Conservation (phyloP, 2,329 filamentous ascomycete species). For the Didymella arachidicola region DNA sequence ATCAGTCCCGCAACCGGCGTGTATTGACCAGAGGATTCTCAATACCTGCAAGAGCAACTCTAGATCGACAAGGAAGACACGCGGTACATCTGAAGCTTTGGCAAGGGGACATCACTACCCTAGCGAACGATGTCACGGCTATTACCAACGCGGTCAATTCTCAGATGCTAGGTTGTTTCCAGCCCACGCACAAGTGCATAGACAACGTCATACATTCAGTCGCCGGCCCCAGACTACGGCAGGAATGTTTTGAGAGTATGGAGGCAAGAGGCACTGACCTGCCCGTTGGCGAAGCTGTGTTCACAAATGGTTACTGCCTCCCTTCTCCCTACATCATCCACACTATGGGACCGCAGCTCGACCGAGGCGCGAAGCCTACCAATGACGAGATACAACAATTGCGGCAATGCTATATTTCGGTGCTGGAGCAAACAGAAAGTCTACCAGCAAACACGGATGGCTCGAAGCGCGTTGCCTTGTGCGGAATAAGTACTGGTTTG, state of each 20-base stretch:
- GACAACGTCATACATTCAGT: conserved; percentile 49
- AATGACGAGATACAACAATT: conserved; percentile 33
- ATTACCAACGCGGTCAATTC: conserved; percentile 51
- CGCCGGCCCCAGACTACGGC: conserved; percentile 44
- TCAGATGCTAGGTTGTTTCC: conserved; percentile 49
- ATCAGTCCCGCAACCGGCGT: conserved; percentile 22
- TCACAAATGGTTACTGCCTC: conserved; percentile 40
- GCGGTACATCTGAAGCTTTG: conserved; percentile 36
- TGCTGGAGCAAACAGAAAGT: conserved; percentile 39
- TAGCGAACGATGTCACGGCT: conserved; percentile 40
- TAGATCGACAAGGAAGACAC: background rate
- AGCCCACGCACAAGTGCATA: conserved; percentile 46
- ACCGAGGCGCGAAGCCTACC: conserved; percentile 27
- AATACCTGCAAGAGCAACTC: conserved; percentile 15
- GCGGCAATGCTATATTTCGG: conserved; percentile 41
- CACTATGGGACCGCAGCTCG: conserved; percentile 48
- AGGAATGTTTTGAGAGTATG: conserved; percentile 42
- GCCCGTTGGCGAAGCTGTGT: conserved; percentile 36
- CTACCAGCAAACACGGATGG: conserved; percentile 31
- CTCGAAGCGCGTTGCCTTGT: conserved; percentile 44
- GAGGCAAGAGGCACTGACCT: conserved; percentile 30
- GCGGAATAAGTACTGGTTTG: conserved; percentile 49
- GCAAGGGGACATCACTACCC: conserved; percentile 48
- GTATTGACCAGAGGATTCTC: conserved; percentile 22
- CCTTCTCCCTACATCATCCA: conserved; percentile 44